Evolutionary conservation across 352 stramenopile species (phyloP), one percentile per base, ranked within the genome.

Genomic region (Achlya hypogyna): DNA sequence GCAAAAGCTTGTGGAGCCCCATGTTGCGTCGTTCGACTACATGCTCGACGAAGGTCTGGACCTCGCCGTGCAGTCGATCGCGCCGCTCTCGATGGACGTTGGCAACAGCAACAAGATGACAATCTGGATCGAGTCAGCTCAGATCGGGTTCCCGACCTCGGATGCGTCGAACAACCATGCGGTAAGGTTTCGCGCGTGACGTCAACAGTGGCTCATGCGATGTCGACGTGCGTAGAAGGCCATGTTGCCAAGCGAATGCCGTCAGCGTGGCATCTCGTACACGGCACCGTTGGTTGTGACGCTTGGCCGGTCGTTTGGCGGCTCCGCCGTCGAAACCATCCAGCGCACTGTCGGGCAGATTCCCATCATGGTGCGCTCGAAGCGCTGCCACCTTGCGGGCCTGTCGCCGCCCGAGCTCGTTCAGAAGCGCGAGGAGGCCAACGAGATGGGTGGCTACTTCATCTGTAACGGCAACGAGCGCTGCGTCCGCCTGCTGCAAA

Each of bases 401-500:
- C 84, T 97, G 56, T 77, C 73, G 27, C 91, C 95, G 0, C 69
- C 76, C 1, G 75, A 98, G 69, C 77, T 99, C 23, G 85, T 98
- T 8, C 72, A 91, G 67, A 77, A 75, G 51, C 73, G 83, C 9
- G 89, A 98, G 77, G 94, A 99, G 74, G 87, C 93, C 63, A 97
- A 96, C 65, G 97, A 99, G 72, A 96, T 99, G 80, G 97, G 97
- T 53, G 97, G 97, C 43, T 99, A 99, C 72, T 99, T 99, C 70
- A 98, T 99, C 65, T 97, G 98, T 71, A 98, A 98, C 75, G 97
- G 97, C 31, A 99, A 99, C 78, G 97, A 99, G 80, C 88, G 97
- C 64, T 97, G 97, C 63, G 95, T 99, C 45, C 86, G 97, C 69
- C 77, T 99, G 69, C 78, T 99, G 69, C 97, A 99, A 81, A 93